Evolutionary conservation across 352 stramenopile genomes (phyloP).

Genomic region (Phytophthora citrophthora): DNA sequence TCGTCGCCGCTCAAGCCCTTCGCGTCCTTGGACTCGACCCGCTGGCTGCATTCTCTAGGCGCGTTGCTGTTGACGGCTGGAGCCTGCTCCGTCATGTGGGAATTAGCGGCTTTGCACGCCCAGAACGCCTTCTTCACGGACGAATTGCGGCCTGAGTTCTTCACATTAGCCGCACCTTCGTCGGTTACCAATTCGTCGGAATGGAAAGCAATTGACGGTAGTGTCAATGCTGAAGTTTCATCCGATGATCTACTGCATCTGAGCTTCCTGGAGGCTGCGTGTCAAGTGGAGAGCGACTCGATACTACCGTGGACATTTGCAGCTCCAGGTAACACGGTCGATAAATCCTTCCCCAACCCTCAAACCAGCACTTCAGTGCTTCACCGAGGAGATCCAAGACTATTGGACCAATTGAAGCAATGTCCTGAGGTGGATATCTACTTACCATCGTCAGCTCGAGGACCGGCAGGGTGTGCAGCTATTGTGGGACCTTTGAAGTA

Average conservation of each 20-base stretch:
- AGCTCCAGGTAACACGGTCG: conserved; percentile 11
- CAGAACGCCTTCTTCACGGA: conserved; percentile 19
- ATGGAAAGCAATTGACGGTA: conserved; percentile 26
- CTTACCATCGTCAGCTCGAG: conserved; percentile 30
- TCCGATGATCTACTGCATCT: conserved; percentile 53
- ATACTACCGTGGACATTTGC: conserved; percentile 47
- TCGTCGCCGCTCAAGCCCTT: conserved; percentile 11
- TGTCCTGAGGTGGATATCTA: conserved; percentile 76
- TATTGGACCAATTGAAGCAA: conserved; percentile 48
- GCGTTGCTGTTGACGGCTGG: conserved; percentile 25
- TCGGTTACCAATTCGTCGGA: conserved; percentile 14
- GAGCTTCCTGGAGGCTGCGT: conserved; percentile 41
- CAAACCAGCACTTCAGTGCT: conserved; percentile 24
- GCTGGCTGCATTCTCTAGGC: conserved; percentile 31
- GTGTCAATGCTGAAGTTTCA: conserved; percentile 18
- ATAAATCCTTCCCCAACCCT: conserved; percentile 15
- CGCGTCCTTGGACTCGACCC: conserved; percentile 12
- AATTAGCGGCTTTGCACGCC: conserved; percentile 27
- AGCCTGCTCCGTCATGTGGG: conserved; percentile 29
- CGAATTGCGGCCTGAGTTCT: conserved; percentile 25
- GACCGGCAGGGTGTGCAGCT: conserved; percentile 49
- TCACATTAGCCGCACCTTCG: conserved; percentile 18
- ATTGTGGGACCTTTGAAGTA: conserved; percentile 45
- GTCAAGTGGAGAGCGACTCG: conserved; percentile 39
- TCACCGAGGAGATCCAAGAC: conserved; percentile 39